A percentile compares a stretch with the other conserved stretches of the same genome.
phyloP scores from a whole-genome alignment of 1,284 basidiomycete genomes.

The Hemileia vastatrix region DNA sequence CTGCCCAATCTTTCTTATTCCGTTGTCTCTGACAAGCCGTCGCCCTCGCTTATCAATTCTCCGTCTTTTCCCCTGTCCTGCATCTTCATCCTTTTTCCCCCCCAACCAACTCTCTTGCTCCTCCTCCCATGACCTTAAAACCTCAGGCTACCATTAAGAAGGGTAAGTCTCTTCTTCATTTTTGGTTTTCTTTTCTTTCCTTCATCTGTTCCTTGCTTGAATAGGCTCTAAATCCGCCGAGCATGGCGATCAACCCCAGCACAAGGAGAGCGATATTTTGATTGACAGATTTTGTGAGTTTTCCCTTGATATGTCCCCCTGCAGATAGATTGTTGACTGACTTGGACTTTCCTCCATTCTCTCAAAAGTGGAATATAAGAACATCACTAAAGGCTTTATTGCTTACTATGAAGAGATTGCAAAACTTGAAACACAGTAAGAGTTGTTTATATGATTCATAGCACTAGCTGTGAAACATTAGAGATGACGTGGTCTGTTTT shows the following conservation, averaged over 20 bases:
- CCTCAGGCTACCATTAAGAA: constrained; percentile 12
- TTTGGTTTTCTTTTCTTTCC: not conserved
- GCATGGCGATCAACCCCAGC: constrained; percentile 18
- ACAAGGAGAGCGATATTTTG: constrained; percentile 18
- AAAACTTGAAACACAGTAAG: constrained; percentile 16
- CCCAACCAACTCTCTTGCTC: no score
- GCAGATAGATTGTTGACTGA: not conserved
- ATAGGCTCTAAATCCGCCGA: constrained; percentile 17
- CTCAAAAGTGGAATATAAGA: constrained; percentile 15
- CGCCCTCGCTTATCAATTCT: no score
- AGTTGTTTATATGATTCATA: not conserved
- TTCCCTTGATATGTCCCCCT: not conserved
- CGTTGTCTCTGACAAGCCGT: no score
- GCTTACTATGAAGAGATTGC: constrained; percentile 18
- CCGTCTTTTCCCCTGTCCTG: no score
- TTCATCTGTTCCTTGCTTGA: not conserved
- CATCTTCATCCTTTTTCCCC: no score
- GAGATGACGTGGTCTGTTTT: not conserved
- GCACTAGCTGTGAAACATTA: not conserved
- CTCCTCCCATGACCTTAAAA: no score
- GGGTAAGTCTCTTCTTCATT: not conserved
- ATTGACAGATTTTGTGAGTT: constrained; percentile 17
- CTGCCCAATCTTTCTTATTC: no score
- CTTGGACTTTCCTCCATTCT: not conserved
- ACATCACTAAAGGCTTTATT: constrained; percentile 18